A percentile compares a stretch with the other conserved stretches of the same genome.
These are phyloP conservation scores for Dendrobium officinale DNA, from an alignment of 106 monocot genomes.

Conservation along the genomic window DNA sequence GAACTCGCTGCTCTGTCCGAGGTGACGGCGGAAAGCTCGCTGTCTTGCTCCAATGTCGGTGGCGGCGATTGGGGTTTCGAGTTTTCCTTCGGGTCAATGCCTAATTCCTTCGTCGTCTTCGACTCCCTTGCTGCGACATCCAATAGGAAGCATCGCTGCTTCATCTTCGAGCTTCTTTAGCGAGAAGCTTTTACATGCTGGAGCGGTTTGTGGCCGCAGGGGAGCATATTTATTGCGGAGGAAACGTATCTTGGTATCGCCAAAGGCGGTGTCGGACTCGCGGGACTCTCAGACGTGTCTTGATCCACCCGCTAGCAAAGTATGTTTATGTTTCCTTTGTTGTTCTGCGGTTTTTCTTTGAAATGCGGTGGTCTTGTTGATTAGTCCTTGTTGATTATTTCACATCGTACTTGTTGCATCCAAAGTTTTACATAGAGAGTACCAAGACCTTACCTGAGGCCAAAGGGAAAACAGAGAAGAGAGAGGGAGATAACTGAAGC, in stretches of 20 bases:
- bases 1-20: background rate
- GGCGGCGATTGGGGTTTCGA: slow-evolving; percentile 6
- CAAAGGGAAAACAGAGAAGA: too few relatives aligned
- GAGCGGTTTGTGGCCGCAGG: background rate
- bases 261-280: slow-evolving; percentile 75
- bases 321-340: slow-evolving; percentile 11
- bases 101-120: background rate
- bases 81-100: background rate
- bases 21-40: background rate
- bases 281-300: slow-evolving; percentile 67
- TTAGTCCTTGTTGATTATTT: background rate
- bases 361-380: background rate
- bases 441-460: too few relatives aligned
- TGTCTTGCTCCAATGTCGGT: slow-evolving; percentile 9
- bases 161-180: slow-evolving; percentile 41
- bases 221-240: background rate
- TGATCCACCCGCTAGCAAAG: slow-evolving; percentile 74
- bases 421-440: too few relatives aligned
- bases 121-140: background rate
- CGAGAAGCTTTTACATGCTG: slow-evolving; percentile 11
- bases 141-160: background rate
- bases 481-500: too few relatives aligned
- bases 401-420: too few relatives aligned
- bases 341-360: background rate
- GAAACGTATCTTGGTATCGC: slow-evolving; percentile 41